Percentiles rank a stretch among this genome's conserved stretches.
Conservation (phyloP, 2,329 filamentous ascomycete genomes). For the Alternaria ventricosa region DNA sequence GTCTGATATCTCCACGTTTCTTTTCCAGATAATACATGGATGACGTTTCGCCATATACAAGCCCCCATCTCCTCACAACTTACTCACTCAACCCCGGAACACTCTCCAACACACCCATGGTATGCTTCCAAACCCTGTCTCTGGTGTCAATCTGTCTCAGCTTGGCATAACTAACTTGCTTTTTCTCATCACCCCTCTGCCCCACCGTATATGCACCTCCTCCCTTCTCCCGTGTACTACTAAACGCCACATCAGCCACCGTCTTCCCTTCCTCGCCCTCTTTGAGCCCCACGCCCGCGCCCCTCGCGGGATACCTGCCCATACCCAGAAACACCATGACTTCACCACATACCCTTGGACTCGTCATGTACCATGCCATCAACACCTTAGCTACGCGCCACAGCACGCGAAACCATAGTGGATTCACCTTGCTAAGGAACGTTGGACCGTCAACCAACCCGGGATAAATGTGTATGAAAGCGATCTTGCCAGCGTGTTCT, state of each 20-base stretch:
- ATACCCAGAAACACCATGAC: conserved; percentile 42
- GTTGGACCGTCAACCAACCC: conserved; percentile 42
- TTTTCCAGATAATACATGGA: not conserved
- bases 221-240: conserved; percentile 28
- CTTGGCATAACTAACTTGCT: conserved; percentile 23
- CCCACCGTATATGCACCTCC: conserved; percentile 38
- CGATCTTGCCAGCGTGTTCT: conserved; percentile 29
- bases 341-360: conserved; percentile 37
- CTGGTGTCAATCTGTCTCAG: conserved; percentile 32
- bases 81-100: not conserved
- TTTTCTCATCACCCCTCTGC: conserved; percentile 27
- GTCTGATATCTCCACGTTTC: not conserved
- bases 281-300: conserved; percentile 6
- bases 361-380: conserved; percentile 28
- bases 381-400: conserved; percentile 37
- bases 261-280: not conserved
- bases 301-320: conserved; percentile 29
- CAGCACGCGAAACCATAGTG: conserved; percentile 38
- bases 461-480: conserved; percentile 42
- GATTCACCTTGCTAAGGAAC: conserved; percentile 32
- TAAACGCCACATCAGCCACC: conserved; percentile 16
- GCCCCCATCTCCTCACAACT: not conserved
- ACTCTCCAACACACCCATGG: conserved; percentile 19
- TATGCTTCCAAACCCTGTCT: conserved; percentile 43
- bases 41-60: not conserved